Percentiles rank a stretch among this genome's conserved stretches.
These are phyloP conservation scores for Xylariaceae sp. DNA, from an alignment of 2,329 filamentous ascomycete species.

Conservation along the genomic window DNA sequence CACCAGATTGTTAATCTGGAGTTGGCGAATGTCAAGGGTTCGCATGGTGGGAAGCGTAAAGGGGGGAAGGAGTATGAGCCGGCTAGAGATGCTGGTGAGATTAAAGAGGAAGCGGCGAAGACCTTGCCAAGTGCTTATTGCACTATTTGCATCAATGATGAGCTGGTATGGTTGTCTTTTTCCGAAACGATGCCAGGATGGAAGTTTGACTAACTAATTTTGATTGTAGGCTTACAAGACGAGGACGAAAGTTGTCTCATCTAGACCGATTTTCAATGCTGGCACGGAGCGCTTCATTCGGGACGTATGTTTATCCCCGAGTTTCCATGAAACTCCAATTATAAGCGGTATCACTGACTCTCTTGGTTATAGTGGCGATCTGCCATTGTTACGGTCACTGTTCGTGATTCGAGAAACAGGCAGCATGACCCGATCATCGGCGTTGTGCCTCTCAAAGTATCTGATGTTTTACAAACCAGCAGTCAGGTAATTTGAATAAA, in stretches of 20 bases:
- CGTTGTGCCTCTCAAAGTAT: slow-evolving; percentile 80
- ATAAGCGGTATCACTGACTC: background rate
- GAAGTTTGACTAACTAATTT: slow-evolving; percentile 12
- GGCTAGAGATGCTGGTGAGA: slow-evolving; percentile 76
- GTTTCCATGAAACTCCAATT: background rate
- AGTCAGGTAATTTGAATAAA: slow-evolving; percentile 52
- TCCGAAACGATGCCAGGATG: background rate
- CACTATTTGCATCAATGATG: slow-evolving; percentile 84
- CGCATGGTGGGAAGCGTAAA: slow-evolving; percentile 65
- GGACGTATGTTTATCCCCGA: slow-evolving; percentile 40
- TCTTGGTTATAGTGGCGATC: slow-evolving; percentile 61
- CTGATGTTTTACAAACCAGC: slow-evolving; percentile 79
- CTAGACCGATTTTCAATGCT: slow-evolving; percentile 94
- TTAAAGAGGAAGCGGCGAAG: slow-evolving; percentile 75
- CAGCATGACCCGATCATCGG: slow-evolving; percentile 94
- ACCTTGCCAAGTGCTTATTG: slow-evolving; percentile 87
- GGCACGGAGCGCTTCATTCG: slow-evolving; percentile 89
- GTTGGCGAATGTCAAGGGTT: slow-evolving; percentile 85
- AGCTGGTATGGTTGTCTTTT: slow-evolving; percentile 48
- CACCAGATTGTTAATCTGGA: slow-evolving; percentile 96
- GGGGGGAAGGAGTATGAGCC: slow-evolving; percentile 79
- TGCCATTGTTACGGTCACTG: slow-evolving; percentile 76
- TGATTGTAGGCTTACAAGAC: slow-evolving; percentile 67
- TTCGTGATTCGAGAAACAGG: slow-evolving; percentile 81
- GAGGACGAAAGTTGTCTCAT: slow-evolving; percentile 87